phyloP scores from a whole-genome alignment of 805 yeast genomes.

The Saturnispora saitoi region DNA sequence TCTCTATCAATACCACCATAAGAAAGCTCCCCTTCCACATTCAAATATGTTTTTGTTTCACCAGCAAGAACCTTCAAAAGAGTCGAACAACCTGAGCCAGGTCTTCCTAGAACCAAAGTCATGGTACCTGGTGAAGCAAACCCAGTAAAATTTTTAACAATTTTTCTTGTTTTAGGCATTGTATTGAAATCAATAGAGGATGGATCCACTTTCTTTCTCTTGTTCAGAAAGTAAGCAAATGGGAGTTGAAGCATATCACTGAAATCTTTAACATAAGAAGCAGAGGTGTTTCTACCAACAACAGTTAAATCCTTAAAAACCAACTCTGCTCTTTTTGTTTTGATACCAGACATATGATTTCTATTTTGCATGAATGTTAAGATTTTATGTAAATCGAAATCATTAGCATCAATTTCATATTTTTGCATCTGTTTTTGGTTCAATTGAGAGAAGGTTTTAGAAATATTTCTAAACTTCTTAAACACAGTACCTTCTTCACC shows the following conservation, averaged over 20 bases:
- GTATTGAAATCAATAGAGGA: conserved; percentile 10
- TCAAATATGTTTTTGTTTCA: conserved; percentile 32
- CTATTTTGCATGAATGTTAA: conserved; percentile 31
- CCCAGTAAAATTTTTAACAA: conserved; percentile 19
- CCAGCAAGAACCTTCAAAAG: conserved; percentile 39
- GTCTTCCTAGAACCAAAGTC: conserved; percentile 46
- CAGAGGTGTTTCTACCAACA: conserved; percentile 40
- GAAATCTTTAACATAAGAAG: conserved; percentile 37
- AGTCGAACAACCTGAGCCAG: conserved; percentile 61
- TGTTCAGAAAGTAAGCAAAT: conserved; percentile 7
- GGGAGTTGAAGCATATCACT: conserved; percentile 35
- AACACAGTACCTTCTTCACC: conserved; percentile 26
- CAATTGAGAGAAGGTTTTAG: background rate
- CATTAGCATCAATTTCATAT: conserved; percentile 18
- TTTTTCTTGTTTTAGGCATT: conserved; percentile 15
- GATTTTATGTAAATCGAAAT: conserved; percentile 33
- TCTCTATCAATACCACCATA: conserved; percentile 41
- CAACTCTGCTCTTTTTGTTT: conserved; percentile 34
- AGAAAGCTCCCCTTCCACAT: conserved; percentile 32
- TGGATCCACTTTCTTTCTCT: conserved; percentile 19
- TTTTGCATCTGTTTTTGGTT: conserved; percentile 14
- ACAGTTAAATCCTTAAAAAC: conserved; percentile 34
- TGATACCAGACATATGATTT: conserved; percentile 38
- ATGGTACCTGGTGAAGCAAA: conserved; percentile 40
- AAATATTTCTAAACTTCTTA: background rate